These are phyloP conservation scores for Colletotrichum eremochloae DNA, from an alignment of 2,329 filamentous ascomycete genomes.

Conservation along the genomic window DNA sequence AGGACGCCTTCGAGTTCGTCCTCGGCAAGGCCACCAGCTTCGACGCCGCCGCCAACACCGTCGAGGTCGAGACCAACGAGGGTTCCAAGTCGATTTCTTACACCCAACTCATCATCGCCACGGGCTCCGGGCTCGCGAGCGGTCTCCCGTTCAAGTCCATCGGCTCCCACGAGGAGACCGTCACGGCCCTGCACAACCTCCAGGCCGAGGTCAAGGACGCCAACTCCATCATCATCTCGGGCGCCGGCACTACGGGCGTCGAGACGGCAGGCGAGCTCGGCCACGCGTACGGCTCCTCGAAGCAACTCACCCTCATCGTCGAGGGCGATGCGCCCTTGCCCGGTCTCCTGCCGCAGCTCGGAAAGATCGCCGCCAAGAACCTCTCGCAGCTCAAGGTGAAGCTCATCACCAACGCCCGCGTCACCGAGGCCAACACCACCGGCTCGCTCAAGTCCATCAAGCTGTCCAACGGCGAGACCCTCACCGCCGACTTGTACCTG, in stretches of 20 bases:
- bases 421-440: slow-evolving; percentile 48
- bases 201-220: slow-evolving; percentile 46
- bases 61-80: slow-evolving; percentile 56
- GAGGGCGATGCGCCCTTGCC: slow-evolving; percentile 40
- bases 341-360: slow-evolving; percentile 48
- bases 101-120: slow-evolving; percentile 67
- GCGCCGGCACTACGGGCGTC: slow-evolving; percentile 55
- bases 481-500: slow-evolving; percentile 49
- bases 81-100: slow-evolving; percentile 59
- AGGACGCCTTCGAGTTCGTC: slow-evolving; percentile 65
- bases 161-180: slow-evolving; percentile 59
- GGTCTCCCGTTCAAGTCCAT: slow-evolving; percentile 62
- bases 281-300: slow-evolving; percentile 48
- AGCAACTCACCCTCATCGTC: slow-evolving; percentile 47
- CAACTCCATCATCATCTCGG: slow-evolving; percentile 54
- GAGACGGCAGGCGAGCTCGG: slow-evolving; percentile 56
- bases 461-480: slow-evolving; percentile 49
- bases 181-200: slow-evolving; percentile 52
- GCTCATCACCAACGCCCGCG: slow-evolving; percentile 55
- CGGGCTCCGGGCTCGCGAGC: slow-evolving; percentile 61
- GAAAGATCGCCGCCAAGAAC: slow-evolving; percentile 54
- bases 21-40: slow-evolving; percentile 61
- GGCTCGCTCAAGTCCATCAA: slow-evolving; percentile 50
- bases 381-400: slow-evolving; percentile 60
- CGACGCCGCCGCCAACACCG: slow-evolving; percentile 56